Base-by-base conservation (phyloP, 805 yeast species). In the Spathaspora hagerdaliae region DNA sequence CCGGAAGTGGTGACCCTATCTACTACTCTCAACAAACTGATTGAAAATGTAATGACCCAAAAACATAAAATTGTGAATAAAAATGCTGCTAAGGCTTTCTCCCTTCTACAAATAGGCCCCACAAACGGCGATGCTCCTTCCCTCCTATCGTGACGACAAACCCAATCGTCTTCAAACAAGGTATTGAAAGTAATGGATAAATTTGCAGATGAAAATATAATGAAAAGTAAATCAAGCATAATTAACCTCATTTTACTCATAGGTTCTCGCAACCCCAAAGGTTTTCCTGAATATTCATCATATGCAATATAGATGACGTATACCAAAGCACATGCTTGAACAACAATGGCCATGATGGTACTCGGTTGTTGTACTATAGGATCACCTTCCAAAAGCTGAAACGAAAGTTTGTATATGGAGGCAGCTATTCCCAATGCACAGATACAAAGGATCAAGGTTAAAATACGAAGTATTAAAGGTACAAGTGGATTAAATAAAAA, bases 271-370 rank as follows among this genome's bases (percentile, higher is more conserved):
- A 94, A 72, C 0, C 99, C 99, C 41, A 94, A 63, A 0, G 98
- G 99, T 59, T 88, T 85, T 11, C 97, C 95, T 24, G 83, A 78
- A 64, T 88, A 92, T 64, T 94, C 99, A 63, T 94, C 98, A 57
- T 81, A 82, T 2, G 96, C 82, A 61, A 92, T 87, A 63, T 87
- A 90, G 3, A 83, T 65, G 45, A 90, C 75, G 60, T 94, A 94
- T 0, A 81, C 76, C 26, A 88, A 65, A 2, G 96, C 96, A 50
- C 82, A 72, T 27, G 88, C 71, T 57, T 90, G 92, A 4, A 92
- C 96, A 43, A 82, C 82, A 2, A 94, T 77, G 3, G 97, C 94
- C 96, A 94, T 89, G 38, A 91, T 82, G 0, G 98, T 87, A 54
- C 96, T 84, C 13, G 99, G 85, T 57, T 87, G 90, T 59, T 87